These are phyloP conservation scores for Yamadazyma philogaea DNA, from an alignment of 805 yeast genomes.

Conservation along the genomic window DNA sequence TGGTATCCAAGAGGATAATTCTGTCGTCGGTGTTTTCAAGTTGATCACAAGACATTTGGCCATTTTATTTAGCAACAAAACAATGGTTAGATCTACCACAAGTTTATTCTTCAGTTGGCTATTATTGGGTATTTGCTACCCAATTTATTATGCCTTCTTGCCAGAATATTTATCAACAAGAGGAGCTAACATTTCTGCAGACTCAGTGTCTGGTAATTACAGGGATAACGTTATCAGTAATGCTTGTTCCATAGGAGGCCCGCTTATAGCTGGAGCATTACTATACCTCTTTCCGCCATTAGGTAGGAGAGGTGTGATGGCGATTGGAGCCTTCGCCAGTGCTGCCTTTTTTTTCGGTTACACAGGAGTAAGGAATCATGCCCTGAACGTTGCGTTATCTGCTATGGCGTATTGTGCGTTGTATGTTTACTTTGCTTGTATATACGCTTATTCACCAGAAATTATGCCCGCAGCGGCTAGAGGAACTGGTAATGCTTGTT, in stretches of 20 bases:
- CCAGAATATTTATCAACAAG: conserved; percentile 51
- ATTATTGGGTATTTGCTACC: conserved; percentile 53
- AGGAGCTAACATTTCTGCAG: conserved; percentile 47
- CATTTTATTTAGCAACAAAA: conserved; percentile 42
- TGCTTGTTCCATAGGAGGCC: conserved; percentile 50
- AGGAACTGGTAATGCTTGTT: conserved; percentile 35
- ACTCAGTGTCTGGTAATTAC: conserved; percentile 37
- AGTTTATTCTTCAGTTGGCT: conserved; percentile 48
- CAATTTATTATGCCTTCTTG: conserved; percentile 51
- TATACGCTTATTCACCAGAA: conserved; percentile 36
- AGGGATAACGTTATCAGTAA: conserved; percentile 49
- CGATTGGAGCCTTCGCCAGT: conserved; percentile 49
- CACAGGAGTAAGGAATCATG: conserved; percentile 53
- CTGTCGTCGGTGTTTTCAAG: conserved; percentile 18
- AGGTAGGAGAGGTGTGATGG: conserved; percentile 58
- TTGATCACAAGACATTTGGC: conserved; percentile 35
- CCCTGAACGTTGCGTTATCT: conserved; percentile 41
- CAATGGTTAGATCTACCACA: conserved; percentile 40
- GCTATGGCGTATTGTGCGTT: conserved; percentile 44
- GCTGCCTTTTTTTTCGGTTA: conserved; percentile 62
- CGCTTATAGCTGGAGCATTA: conserved; percentile 47
- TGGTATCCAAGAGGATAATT: conserved; percentile 20
- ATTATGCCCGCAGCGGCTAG: conserved; percentile 35
- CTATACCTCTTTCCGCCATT: conserved; percentile 26
- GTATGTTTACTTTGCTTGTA: conserved; percentile 35